Percentiles rank a stretch among this genome's conserved stretches.
phyloP scores from a whole-genome alignment of 2,329 filamentous ascomycete species.

The Colletotrichum endophyticum region DNA sequence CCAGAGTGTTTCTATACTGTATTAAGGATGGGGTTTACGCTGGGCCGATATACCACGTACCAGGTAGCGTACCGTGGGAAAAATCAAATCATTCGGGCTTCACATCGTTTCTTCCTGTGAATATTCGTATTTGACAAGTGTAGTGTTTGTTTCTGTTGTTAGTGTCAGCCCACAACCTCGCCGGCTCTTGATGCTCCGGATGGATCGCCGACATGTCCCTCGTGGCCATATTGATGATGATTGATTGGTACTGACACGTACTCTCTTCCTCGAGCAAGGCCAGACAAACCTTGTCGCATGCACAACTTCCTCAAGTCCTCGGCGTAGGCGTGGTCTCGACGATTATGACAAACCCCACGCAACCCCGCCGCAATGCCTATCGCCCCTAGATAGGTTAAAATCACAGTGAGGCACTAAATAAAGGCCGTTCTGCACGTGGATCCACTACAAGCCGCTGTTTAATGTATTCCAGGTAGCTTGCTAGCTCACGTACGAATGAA shows the following conservation, averaged over 20 bases:
- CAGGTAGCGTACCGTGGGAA: neutral
- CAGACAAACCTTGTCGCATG: neutral
- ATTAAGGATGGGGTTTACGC: neutral
- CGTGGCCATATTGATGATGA: neutral
- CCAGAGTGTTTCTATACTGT: conserved; percentile 5
- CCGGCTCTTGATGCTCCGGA: neutral
- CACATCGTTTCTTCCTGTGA: neutral
- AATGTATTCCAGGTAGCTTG: neutral
- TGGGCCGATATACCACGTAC: conserved; percentile 13
- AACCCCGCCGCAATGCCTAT: neutral
- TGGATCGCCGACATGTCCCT: neutral
- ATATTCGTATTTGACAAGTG: neutral
- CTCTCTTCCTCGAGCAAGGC: neutral
- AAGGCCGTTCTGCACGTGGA: neutral
- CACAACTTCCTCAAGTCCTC: neutral
- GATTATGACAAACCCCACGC: neutral
- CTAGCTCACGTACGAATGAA: too few relatives aligned
- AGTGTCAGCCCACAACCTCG: neutral
- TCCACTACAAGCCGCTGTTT: neutral
- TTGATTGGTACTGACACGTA: neutral
- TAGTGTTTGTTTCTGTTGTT: neutral
- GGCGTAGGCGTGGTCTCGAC: neutral
- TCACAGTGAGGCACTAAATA: neutral
- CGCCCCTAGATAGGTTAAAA: neutral
- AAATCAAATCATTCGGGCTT: neutral